Conservation (phyloP, 2,329 filamentous ascomycete genomes). For the Taxawa tesnikishii region DNA sequence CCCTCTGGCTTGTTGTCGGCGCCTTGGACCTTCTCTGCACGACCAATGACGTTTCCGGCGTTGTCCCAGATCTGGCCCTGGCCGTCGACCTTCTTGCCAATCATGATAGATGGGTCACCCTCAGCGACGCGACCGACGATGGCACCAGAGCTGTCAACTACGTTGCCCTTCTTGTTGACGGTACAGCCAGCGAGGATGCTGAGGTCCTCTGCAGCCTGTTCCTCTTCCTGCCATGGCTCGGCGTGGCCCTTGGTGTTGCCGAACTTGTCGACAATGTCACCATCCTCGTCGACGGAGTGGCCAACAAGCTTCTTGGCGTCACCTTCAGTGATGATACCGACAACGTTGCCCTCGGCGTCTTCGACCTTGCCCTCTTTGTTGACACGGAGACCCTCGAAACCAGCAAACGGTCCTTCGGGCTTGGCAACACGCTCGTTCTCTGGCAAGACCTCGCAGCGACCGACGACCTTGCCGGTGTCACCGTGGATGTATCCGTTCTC, state of each 20-base stretch:
- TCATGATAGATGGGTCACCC: constrained; percentile 42
- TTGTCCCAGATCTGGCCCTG: constrained; percentile 54
- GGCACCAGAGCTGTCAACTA: constrained; percentile 47
- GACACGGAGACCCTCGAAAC: constrained; percentile 52
- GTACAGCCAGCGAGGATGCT: constrained; percentile 48
- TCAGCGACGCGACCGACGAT: constrained; percentile 46
- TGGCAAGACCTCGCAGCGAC: constrained; percentile 45
- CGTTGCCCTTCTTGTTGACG: constrained; percentile 52
- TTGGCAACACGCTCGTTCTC: constrained; percentile 42
- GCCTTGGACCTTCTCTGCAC: constrained; percentile 44
- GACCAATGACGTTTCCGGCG: constrained; percentile 47
- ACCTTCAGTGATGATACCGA: constrained; percentile 59
- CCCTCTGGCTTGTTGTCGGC: constrained; percentile 39
- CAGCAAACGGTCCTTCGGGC: constrained; percentile 56
- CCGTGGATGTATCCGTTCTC: constrained; percentile 44
- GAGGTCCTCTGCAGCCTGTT: constrained; percentile 37
- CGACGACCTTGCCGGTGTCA: constrained; percentile 43
- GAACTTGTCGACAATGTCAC: constrained; percentile 70
- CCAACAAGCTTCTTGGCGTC: constrained; percentile 62
- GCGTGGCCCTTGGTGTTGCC: constrained; percentile 48
- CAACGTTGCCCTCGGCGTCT: constrained; percentile 65
- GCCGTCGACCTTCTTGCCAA: constrained; percentile 50
- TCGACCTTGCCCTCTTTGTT: constrained; percentile 60
- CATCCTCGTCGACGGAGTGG: constrained; percentile 66
- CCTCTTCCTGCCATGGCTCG: constrained; percentile 43